phyloP scores from a whole-genome alignment of 2,329 filamentous ascomycete genomes.

The Emmonsia crescens region DNA sequence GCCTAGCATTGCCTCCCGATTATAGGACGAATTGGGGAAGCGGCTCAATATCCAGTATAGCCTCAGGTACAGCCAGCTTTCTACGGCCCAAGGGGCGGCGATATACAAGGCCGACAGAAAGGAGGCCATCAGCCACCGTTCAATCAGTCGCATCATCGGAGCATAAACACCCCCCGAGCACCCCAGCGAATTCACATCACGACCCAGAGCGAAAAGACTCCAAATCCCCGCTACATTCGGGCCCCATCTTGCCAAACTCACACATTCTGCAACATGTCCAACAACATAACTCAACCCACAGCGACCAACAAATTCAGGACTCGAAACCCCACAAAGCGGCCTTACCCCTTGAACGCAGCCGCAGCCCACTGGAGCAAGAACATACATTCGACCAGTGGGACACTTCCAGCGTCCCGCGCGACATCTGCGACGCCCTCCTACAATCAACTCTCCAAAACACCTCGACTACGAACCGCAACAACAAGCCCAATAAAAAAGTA shows the following conservation, averaged over 20 bases:
- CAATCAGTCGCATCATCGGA: background rate
- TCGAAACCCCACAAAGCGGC: background rate
- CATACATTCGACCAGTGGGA: slow-evolving; percentile 7
- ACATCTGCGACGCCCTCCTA: slow-evolving; percentile 1
- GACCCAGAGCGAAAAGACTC: background rate
- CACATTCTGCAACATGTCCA: background rate
- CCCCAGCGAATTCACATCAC: background rate
- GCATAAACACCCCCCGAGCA: background rate
- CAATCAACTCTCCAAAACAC: background rate
- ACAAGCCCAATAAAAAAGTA: background rate
- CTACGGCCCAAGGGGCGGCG: background rate
- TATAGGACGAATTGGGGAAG: background rate
- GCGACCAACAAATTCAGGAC: background rate
- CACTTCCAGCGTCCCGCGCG: slow-evolving; percentile 5
- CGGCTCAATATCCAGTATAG: background rate
- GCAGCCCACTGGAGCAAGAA: background rate
- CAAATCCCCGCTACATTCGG: background rate
- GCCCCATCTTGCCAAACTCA: background rate
- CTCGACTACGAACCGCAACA: background rate
- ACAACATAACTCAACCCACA: background rate
- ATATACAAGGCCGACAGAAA: background rate
- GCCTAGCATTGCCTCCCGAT: background rate
- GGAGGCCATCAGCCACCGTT: background rate
- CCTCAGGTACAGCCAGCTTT: background rate
- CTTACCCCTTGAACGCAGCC: too few relatives aligned